Base-by-base conservation (phyloP, 768 basidiomycete species). In the Tylopilus rubrobrunneus region DNA sequence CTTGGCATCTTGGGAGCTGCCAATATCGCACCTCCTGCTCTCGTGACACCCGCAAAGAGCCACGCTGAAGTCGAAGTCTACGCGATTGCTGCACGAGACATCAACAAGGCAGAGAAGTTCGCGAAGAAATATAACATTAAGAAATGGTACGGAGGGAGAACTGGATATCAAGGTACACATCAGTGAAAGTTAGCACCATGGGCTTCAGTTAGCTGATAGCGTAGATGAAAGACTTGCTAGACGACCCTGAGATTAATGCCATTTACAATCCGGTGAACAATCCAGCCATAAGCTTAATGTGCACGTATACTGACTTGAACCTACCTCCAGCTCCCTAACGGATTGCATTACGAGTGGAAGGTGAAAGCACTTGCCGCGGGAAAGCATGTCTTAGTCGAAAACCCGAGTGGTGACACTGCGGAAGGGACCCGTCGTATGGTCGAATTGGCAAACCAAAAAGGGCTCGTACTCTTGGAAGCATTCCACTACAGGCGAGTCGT, bases 351-450 rank as follows among this genome's bases (percentile, higher is more conserved):
- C 50, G 83, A 86, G 61, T 87, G 82, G 83, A 82, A 83, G 0
- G 81, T 80, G 76, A 83, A 80, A 57, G 80, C 83, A 8, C 76
- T 86, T 8, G 65, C 66, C 12, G 78, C 78, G 1, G 83, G 85
- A 7, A 85, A 87, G 62, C 83, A 85, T 55, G 83, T 86, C 25
- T 70, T 85, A 10, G 69, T 84, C 19, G 85, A 86, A 58, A 86
- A 85, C 58, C 84, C 83, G 43, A 75, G 69, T 40, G 70, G 75
- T n/a, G 61, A 78, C 49, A 79, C 76, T 0, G 77, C 80, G 3
- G 78, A 75, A 28, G 82, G 85, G 66, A 74, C 77, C 6, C 68
- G 72, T 6, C 67, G 73, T 49, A 81, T 85, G 74, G 81, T 78
- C 53, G 74, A 73, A 11, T 58, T 78, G 21, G 81, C 82, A 3